phyloP scores from a whole-genome alignment of 495 filamentous ascomycete genomes.

The Chaetomidium leptoderma region DNA sequence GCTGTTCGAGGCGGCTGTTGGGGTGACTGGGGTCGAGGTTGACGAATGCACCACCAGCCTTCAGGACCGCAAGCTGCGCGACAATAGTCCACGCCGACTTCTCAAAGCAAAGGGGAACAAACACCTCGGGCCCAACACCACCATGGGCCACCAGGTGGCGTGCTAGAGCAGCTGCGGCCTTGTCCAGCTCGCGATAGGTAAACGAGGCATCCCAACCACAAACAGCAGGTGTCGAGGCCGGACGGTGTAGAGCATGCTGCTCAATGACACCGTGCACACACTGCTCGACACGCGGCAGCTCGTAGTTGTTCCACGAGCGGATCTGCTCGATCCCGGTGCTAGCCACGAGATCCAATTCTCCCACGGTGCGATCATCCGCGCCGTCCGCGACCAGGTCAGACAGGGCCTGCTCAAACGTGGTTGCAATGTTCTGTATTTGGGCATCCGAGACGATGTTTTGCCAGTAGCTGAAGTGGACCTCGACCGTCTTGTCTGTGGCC shows the following conservation, averaged over 20 bases:
- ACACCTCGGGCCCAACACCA: constrained; percentile 45
- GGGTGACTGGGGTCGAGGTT: constrained; percentile 56
- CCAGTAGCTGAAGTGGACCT: constrained; percentile 55
- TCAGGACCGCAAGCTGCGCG: constrained; percentile 52
- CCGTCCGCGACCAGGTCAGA: constrained; percentile 34
- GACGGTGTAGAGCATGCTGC: constrained; percentile 42
- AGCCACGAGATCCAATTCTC: constrained; percentile 23
- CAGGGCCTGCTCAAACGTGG: constrained; percentile 45
- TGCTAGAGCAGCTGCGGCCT: constrained; percentile 35
- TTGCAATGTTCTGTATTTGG: constrained; percentile 48
- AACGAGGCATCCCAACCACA: constrained; percentile 56
- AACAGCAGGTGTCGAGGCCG: constrained; percentile 23
- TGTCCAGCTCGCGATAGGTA: constrained; percentile 52
- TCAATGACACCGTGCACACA: constrained; percentile 50
- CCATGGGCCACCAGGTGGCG: constrained; percentile 38
- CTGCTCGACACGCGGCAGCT: constrained; percentile 23
- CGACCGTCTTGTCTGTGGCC: constrained; percentile 40
- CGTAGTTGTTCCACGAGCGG: constrained; percentile 21
- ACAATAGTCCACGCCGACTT: constrained; percentile 55
- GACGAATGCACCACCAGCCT: constrained; percentile 57
- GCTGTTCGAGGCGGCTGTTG: constrained; percentile 39
- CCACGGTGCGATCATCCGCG: constrained; percentile 22
- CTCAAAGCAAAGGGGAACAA: constrained; percentile 54
- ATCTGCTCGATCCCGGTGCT: constrained; percentile 13
- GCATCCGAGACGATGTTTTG: constrained; percentile 36